Evolutionary conservation across 805 yeast species (phyloP).

Genomic region (Wickerhamomyces chambardii): DNA sequence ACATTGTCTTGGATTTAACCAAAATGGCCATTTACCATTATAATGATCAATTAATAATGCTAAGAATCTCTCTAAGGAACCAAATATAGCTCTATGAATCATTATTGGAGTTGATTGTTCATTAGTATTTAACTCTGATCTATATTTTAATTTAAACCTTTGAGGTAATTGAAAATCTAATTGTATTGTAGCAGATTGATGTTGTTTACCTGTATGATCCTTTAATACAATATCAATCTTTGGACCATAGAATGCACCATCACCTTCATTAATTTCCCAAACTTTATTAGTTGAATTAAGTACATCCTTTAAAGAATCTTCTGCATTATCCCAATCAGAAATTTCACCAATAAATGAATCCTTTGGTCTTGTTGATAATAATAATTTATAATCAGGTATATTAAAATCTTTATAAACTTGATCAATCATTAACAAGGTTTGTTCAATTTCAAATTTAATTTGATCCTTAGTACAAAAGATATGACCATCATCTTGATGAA

Average conservation of each 20-base stretch:
- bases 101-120: slow-evolving; percentile 69
- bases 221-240: slow-evolving; percentile 81
- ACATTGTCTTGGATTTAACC: slow-evolving; percentile 92
- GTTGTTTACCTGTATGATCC: slow-evolving; percentile 73
- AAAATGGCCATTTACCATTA: slow-evolving; percentile 94
- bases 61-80: slow-evolving; percentile 87
- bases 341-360: slow-evolving; percentile 70
- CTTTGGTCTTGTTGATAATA: slow-evolving; percentile 76
- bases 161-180: slow-evolving; percentile 91
- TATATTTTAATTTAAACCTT: slow-evolving; percentile 68
- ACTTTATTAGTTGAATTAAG: slow-evolving; percentile 41
- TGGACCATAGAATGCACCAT: slow-evolving; percentile 96
- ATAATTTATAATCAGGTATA: slow-evolving; percentile 39
- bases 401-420: slow-evolving; percentile 59
- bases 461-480: slow-evolving; percentile 82
- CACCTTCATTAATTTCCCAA: slow-evolving; percentile 82
- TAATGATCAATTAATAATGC: slow-evolving; percentile 87
- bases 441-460: slow-evolving; percentile 61
- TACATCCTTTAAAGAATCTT: slow-evolving; percentile 49
- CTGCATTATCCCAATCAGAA: slow-evolving; percentile 80
- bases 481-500: slow-evolving; percentile 98
- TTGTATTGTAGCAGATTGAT: slow-evolving; percentile 94
- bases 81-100: slow-evolving; percentile 94
- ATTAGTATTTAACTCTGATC: slow-evolving; percentile 35
- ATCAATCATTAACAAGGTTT: slow-evolving; percentile 65